Percentiles rank a stretch among this genome's conserved stretches.
Conservation (phyloP, 177 flowering plant species). For the Vitis hybrid region DNA sequence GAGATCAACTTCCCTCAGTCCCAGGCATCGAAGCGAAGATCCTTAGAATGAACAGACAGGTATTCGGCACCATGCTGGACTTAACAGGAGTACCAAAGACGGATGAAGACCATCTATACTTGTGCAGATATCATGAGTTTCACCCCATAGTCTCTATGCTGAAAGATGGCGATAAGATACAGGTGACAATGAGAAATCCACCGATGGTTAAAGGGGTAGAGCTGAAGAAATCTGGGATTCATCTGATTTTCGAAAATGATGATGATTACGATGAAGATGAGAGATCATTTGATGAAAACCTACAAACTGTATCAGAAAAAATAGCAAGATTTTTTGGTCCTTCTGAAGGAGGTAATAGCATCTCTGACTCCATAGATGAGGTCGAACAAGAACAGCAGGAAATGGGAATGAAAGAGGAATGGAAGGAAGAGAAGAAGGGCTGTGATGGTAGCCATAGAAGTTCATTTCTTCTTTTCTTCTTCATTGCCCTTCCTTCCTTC, state of each 20-base stretch:
- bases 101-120: constrained; percentile 31
- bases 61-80: constrained; percentile 16
- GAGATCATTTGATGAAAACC: constrained; percentile 22
- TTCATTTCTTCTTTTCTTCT: too few species aligned
- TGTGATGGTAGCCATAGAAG: too few species aligned
- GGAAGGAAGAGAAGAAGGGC: too few species aligned
- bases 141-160: constrained; percentile 27
- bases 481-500: too few species aligned
- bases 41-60: constrained; percentile 8
- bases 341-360: background rate
- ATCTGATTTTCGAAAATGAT: constrained; percentile 42
- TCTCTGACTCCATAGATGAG: background rate
- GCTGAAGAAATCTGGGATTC: constrained; percentile 38
- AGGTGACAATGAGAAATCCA: constrained; percentile 16
- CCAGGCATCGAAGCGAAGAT: constrained; percentile 31
- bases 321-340: constrained; percentile 30
- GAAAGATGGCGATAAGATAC: constrained; percentile 31
- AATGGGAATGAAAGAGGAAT: too few species aligned
- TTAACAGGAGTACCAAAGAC: constrained; percentile 37
- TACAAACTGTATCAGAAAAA: constrained; percentile 33
- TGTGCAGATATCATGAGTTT: constrained; percentile 28
- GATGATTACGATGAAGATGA: constrained; percentile 42
- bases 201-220: constrained; percentile 19
- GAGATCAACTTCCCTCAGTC: constrained; percentile 22
- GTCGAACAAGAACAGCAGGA: too few species aligned